Evolutionary conservation across 164 flowering plant genomes (phyloP), one percentile per base, ranked within the genome.

Genomic region (Piper betle): DNA sequence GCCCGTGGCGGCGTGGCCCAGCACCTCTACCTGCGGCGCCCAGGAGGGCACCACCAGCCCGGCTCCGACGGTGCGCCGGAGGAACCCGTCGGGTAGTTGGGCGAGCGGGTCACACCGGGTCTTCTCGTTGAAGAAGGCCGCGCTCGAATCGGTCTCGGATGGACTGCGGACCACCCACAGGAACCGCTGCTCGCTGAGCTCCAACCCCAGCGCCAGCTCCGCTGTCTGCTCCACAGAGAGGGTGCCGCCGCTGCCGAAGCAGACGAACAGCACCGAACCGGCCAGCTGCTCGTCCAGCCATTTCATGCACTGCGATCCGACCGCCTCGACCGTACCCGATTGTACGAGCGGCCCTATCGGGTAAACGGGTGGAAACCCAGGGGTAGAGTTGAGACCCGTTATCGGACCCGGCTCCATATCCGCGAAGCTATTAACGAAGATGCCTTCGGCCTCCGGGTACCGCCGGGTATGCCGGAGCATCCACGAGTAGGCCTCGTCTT

Each of bases 141-240:
- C 75, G 53, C 58, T 65, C 9, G 72, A 63, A 4, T 37, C 57
- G 42, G 52, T 42, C 7, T 66, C 67, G 50, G 57, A 53, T 10
- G 83, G 81, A 33, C 76, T 71, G 20, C 74, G 70, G 2, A 65
- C 37, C n/a, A n/a, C n/a, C n/a, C n/a, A n/a, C n/a, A n/a, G n/a
- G n/a, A n/a, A n/a, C n/a, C n/a, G n/a, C n/a, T 74, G 74, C 61
- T 60, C 72, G 52, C 83, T 73, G 73, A 61, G 33, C 52, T 80
- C 83, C 62, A 79, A 58, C 1, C 80, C 82, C 19, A 59, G 15
- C 1, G 80, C 82, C 52, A 79, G 37, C 52, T 79, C 0, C 75
- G 58, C 38, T 77, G 72, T 7, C 79, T 73, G 41, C 82, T 80
- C 7, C 77, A 77, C n/a, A 77, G n/a, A n/a, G n/a, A n/a, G n/a